Evolutionary conservation across 352 stramenopile genomes (phyloP), one percentile per base, ranked within the genome.

Genomic region (Thalassiosira exigua): DNA sequence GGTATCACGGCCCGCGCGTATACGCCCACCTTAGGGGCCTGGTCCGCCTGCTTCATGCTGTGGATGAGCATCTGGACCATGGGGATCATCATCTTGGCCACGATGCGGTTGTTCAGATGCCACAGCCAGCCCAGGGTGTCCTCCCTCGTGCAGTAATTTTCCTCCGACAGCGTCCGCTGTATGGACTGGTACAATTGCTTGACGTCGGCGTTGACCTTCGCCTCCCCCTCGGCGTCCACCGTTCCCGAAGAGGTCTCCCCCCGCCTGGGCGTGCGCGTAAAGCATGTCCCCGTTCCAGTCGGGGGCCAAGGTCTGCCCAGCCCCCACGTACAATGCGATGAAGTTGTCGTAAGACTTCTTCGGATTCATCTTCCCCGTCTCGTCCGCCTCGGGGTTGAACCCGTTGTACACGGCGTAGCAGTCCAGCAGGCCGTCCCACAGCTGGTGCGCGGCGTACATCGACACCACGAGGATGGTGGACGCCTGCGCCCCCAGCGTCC

Each of bases 271-370:
- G 41, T 88, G 54, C 14, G 77, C 81, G 50, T 93, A 93, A 1
- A 91, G 73, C 69, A 81, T 80, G 69, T 87, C 72, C 12, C 87
- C 87, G 41, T 86, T 53, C 42, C 72, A 83, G n/a, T 74, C 27
- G 5, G 75, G 75, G 17, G 33, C 58, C 24, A 71, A 52, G 4
- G 65, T 79, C 64, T 90, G 82, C 50, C 65, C 74, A 33, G 66
- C 78, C 27, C 85, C 88, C 32, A 93, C 78, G 71, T 86, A 93
- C 0, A 92, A 53, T 14, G 85, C 85, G 56, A 93, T 92, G 54
- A 93, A 92, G 42, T 90, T 76, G 61, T 93, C 88, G 12, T 88
- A 85, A 32, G 52, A 61, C 36, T 71, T 39, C 26, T 58, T 65
- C 21, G 78, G 73, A 48, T 82, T 69, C 12, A 79, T 79, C 14